These are phyloP conservation scores for Vitis cinerea DNA, from an alignment of 164 flowering plant species.

Conservation along the genomic window DNA sequence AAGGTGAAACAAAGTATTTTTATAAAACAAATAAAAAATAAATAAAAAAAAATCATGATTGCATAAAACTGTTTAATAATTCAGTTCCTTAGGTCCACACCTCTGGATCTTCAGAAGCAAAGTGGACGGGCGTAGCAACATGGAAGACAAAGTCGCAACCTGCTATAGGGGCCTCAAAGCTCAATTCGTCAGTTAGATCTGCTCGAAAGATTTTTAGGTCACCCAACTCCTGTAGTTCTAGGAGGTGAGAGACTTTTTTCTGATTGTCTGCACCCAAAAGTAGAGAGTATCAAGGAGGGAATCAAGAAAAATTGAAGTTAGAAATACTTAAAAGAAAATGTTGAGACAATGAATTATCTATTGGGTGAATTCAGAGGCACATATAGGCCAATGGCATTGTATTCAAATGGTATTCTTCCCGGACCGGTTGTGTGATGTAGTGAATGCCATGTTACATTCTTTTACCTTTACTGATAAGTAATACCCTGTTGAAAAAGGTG, in stretches of 20 bases:
- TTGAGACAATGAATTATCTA: too few species aligned
- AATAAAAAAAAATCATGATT: neutral
- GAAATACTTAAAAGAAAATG: too few species aligned
- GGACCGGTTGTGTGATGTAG: too few species aligned
- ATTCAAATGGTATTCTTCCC: too few species aligned
- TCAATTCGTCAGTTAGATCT: conserved; percentile 59
- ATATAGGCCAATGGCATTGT: too few species aligned
- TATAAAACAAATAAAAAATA: neutral
- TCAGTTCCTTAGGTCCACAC: conserved; percentile 18
- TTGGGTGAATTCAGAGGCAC: too few species aligned
- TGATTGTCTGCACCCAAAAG: conserved; percentile 34
- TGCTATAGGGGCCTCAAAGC: conserved; percentile 51
- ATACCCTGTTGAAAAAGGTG: too few species aligned
- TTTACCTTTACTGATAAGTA: too few species aligned
- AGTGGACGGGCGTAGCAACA: conserved; percentile 68
- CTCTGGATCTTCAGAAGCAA: conserved; percentile 75
- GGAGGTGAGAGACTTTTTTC: conserved; percentile 47
- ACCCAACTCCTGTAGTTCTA: conserved; percentile 32
- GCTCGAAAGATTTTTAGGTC: conserved; percentile 53
- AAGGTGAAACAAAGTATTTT: neutral
- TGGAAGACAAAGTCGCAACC: conserved; percentile 75
- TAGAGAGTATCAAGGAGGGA: neutral
- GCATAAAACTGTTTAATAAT: neutral
- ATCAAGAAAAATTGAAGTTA: too few species aligned
- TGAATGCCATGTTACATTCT: too few species aligned